phyloP scores from a whole-genome alignment of 2,329 filamentous ascomycete species.

The Epichloe amarillans region DNA sequence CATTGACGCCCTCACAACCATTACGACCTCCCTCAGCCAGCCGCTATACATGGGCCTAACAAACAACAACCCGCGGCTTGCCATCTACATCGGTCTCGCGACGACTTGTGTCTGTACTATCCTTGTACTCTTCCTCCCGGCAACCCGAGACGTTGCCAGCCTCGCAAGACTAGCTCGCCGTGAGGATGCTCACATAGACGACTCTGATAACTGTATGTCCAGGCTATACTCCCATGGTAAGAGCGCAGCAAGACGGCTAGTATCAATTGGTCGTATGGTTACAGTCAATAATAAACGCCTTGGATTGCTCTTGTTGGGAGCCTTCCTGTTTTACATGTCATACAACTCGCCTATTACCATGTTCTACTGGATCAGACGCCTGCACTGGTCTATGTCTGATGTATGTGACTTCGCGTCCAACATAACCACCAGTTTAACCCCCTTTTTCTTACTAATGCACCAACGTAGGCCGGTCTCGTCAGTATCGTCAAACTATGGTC shows the following conservation, averaged over 20 bases:
- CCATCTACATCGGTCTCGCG: slow-evolving; percentile 2
- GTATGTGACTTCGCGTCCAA: neutral
- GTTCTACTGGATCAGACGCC: neutral
- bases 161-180: neutral
- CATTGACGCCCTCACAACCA: neutral
- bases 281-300: slow-evolving; percentile 1
- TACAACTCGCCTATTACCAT: neutral
- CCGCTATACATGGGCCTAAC: neutral
- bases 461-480: neutral
- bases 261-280: neutral
- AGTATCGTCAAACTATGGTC: neutral
- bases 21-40: neutral
- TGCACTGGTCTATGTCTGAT: neutral
- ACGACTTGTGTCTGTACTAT: neutral
- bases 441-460: neutral
- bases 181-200: neutral
- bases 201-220: neutral
- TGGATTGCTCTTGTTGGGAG: neutral
- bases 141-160: slow-evolving; percentile 2
- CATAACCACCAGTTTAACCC: neutral
- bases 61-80: neutral
- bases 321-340: neutral
- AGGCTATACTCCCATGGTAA: neutral
- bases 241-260: neutral
- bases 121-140: slow-evolving; percentile 2